A percentile compares a stretch with the other conserved stretches of the same genome.
These are phyloP conservation scores for Wickerhamomyces hampshirensis DNA, from an alignment of 805 yeast genomes.

Conservation along the genomic window DNA sequence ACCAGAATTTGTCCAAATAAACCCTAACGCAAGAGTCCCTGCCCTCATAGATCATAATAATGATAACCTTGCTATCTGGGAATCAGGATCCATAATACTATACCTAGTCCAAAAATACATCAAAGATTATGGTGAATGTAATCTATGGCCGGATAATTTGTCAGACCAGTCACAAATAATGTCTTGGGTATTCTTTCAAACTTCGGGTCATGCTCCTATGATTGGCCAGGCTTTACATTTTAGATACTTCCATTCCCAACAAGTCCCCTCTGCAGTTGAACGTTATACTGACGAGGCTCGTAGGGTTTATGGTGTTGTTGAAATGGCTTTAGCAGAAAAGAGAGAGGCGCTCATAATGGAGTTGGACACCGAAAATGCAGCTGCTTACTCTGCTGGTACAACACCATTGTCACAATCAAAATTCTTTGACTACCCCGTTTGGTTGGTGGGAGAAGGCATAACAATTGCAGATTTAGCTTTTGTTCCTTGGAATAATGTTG, in stretches of 20 bases:
- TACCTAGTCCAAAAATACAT: constrained; percentile 70
- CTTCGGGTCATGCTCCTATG: constrained; percentile 98
- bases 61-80: constrained; percentile 86
- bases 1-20: constrained; percentile 88
- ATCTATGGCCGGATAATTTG: constrained; percentile 69
- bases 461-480: constrained; percentile 89
- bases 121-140: constrained; percentile 62
- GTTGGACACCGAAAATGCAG: constrained; percentile 80
- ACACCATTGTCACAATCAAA: constrained; percentile 81
- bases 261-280: constrained; percentile 84
- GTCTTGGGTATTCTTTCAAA: constrained; percentile 91
- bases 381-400: constrained; percentile 82
- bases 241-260: constrained; percentile 81
- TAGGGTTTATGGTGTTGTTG: constrained; percentile 89
- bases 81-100: constrained; percentile 85
- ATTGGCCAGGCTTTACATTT: constrained; percentile 96
- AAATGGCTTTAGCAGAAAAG: constrained; percentile 90
- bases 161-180: constrained; percentile 79
- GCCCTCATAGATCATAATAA: constrained; percentile 85
- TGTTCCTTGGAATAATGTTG: constrained; percentile 97
- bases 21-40: constrained; percentile 95
- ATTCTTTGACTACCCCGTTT: constrained; percentile 88
- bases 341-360: constrained; percentile 89
- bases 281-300: constrained; percentile 90
- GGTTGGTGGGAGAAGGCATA: constrained; percentile 85